Evolutionary conservation across 805 yeast genomes (phyloP), one percentile per base, ranked within the genome.

Genomic region (Saturnispora serradocipensis): DNA sequence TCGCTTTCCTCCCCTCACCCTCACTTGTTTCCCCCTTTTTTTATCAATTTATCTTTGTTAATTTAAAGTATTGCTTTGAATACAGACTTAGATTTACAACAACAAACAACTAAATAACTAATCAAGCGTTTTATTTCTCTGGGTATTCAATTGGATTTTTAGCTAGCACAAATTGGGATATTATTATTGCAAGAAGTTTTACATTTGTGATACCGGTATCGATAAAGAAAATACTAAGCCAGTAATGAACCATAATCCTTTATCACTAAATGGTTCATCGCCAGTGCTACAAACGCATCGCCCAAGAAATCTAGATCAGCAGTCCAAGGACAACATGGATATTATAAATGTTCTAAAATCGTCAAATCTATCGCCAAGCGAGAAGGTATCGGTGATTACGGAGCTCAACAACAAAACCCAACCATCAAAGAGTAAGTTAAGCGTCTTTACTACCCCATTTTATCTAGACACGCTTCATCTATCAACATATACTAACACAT

Each of bases 391-490:
- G 9, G 57, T 54, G 11, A 59, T 59, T 15, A 48, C 59, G 18
- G 63, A 60, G 22, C 36, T 53, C 3, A 60, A 55, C 40, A 55
- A 54, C 54, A 60, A 56, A 48, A 58, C 54, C 42, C 63, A 61
- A 34, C 58, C 64, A 4, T 40, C 61, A 39, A 62, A 62, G 43
- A 61, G 60, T 59, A 56, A 38, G 62, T 56, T n/a, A 5, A 36
- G 4, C 20, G 2, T 30, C 15, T 30, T 3, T 13, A 10, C 16
- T n/a, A n/a, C 7, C 15, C 13, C 18, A 5, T 16, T n/a, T 36
- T 5, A 36, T 13, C 7, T 36, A 34, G 5, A 27, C 24, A 15
- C 5, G 7, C 13, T 27, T 5, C 22, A 11, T n/a, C 11, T 30
- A 30, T 8, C n/a, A 30, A 8, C 34, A n/a, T n/a, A 16, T 48